A percentile compares a stretch with the other conserved stretches of the same genome.
phyloP scores from a whole-genome alignment of 2,329 filamentous ascomycete genomes.

The Neofusicoccum cordaticola region DNA sequence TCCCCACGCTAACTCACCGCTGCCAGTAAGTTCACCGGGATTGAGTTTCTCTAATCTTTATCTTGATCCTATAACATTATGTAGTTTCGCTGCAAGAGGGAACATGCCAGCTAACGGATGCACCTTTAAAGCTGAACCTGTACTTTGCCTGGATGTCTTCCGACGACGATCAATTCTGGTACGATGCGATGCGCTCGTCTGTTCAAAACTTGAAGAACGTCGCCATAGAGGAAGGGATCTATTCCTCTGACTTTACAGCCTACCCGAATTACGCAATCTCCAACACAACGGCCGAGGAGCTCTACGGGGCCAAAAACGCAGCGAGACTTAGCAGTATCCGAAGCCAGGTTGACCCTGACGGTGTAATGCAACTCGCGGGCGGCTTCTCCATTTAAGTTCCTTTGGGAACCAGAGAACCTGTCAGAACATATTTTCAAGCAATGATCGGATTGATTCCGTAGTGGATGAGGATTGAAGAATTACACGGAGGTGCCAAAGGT shows the following conservation, averaged over 20 bases:
- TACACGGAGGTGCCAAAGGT: too few relatives aligned
- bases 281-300: neutral
- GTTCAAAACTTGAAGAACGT: neutral
- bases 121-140: neutral
- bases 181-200: neutral
- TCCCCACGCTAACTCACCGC: neutral
- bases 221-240: neutral
- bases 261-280: constrained; percentile 4
- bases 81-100: neutral
- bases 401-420: neutral
- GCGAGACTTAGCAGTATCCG: neutral
- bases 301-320: neutral
- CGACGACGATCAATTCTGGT: neutral
- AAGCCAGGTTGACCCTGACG: neutral
- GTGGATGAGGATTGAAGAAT: too few relatives aligned
- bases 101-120: neutral
- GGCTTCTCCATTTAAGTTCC: neutral
- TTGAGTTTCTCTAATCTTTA: too few relatives aligned
- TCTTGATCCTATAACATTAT: too few relatives aligned
- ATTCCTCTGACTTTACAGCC: neutral
- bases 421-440: too few relatives aligned
- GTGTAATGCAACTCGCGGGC: neutral
- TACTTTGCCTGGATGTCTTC: neutral
- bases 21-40: neutral
- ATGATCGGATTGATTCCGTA: too few relatives aligned